A percentile compares a stretch with the other conserved stretches of the same genome.
phyloP scores from a whole-genome alignment of 78 protist genomes.

The Corallochytrium limacisporum region DNA sequence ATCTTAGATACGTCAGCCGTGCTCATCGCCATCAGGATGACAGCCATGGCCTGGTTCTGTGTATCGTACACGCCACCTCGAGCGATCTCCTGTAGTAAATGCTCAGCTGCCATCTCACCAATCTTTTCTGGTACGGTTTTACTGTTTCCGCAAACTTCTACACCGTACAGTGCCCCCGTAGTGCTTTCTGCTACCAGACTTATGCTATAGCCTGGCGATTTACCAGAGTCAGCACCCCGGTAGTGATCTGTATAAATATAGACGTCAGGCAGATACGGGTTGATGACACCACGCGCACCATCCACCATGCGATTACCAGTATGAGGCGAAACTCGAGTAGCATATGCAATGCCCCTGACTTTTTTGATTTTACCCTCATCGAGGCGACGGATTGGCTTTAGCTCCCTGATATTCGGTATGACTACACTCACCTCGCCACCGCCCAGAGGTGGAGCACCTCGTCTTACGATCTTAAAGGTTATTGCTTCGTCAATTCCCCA shows the following conservation, averaged over 20 bases:
- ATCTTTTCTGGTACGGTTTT: constrained; percentile 64
- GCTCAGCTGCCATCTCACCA: constrained; percentile 41
- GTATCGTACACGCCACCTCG: constrained; percentile 77
- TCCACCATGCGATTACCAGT: constrained; percentile 56
- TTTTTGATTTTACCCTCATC: constrained; percentile 71
- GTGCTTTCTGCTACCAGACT: constrained; percentile 77
- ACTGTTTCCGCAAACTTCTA: constrained; percentile 42
- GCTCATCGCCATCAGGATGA: constrained; percentile 66
- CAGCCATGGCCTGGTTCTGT: constrained; percentile 50
- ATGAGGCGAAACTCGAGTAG: constrained; percentile 67
- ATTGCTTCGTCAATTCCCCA: constrained; percentile 74
- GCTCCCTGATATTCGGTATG: constrained; percentile 44
- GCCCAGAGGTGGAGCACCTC: constrained; percentile 86
- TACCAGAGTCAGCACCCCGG: constrained; percentile 62
- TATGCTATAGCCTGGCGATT: constrained; percentile 70
- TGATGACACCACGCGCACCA: constrained; percentile 46
- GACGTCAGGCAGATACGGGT: constrained; percentile 70
- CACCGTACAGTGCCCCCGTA: constrained; percentile 44
- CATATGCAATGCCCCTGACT: constrained; percentile 75
- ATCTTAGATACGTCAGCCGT: constrained; percentile 82
- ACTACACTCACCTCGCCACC: constrained; percentile 75
- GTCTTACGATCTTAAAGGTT: constrained; percentile 28
- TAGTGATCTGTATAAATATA: constrained; percentile 79
- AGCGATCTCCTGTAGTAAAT: constrained; percentile 41
- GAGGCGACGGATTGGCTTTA: constrained; percentile 41